These are phyloP conservation scores for Aspergillus costaricaensis DNA, from an alignment of 2,329 filamentous ascomycete genomes.

Conservation along the genomic window DNA sequence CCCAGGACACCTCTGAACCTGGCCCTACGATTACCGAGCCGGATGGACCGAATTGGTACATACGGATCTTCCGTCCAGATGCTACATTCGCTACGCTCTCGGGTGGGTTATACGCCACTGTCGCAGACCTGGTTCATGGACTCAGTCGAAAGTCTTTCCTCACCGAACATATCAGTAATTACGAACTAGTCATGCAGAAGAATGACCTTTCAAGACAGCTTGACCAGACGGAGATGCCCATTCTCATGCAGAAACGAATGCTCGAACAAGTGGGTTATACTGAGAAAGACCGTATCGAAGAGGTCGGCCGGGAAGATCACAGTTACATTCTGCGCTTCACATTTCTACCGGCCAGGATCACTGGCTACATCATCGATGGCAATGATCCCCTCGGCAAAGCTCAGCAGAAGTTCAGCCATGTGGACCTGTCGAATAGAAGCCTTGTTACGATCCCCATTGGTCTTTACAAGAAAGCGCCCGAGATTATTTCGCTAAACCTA, in stretches of 20 bases:
- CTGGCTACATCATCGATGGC: slow-evolving; percentile 71
- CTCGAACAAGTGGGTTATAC: slow-evolving; percentile 91
- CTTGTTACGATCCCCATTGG: slow-evolving; percentile 93
- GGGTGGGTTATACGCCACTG: slow-evolving; percentile 78
- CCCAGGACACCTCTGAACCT: slow-evolving; percentile 67
- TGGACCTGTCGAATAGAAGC: slow-evolving; percentile 87
- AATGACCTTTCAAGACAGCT: slow-evolving; percentile 86
- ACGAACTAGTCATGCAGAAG: slow-evolving; percentile 92
- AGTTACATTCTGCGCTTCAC: slow-evolving; percentile 96
- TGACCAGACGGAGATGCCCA: slow-evolving; percentile 73
- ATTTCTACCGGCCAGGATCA: slow-evolving; percentile 86
- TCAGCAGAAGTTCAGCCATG: slow-evolving; percentile 85
- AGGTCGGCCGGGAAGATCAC: slow-evolving; percentile 94
- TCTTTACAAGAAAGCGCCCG: slow-evolving; percentile 84
- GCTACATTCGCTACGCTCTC: slow-evolving; percentile 93
- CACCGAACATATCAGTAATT: slow-evolving; percentile 86
- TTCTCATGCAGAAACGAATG: slow-evolving; percentile 87
- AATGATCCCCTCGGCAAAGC: slow-evolving; percentile 72
- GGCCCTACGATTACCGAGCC: slow-evolving; percentile 69
- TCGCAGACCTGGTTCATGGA: slow-evolving; percentile 83
- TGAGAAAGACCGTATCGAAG: slow-evolving; percentile 81
- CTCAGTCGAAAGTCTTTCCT: slow-evolving; percentile 93
- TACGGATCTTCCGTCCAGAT: slow-evolving; percentile 91
- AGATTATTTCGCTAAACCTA: slow-evolving; percentile 93
- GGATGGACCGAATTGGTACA: slow-evolving; percentile 77